Evolutionary conservation across 176 grass and related monocot species (phyloP).

Genomic region (Oryza nivara): DNA sequence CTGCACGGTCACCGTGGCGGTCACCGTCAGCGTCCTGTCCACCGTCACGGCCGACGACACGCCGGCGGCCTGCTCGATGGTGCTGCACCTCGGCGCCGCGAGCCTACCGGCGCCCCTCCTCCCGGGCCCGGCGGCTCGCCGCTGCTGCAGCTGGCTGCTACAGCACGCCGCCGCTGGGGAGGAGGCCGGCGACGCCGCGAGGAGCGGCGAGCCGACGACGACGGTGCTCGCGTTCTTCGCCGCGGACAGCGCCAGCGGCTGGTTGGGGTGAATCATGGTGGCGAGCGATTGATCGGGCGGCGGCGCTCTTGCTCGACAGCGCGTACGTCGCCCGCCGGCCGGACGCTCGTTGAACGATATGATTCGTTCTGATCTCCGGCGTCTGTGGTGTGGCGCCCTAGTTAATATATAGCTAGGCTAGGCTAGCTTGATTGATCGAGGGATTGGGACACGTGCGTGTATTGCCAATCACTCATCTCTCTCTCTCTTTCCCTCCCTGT

Average conservation of each 20-base stretch:
- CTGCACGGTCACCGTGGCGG: conserved; percentile 54
- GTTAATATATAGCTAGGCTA: no score
- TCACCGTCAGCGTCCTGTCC: conserved; percentile 46
- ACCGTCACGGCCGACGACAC: neutral
- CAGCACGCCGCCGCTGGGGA: conserved; percentile 4
- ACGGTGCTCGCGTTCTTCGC: neutral
- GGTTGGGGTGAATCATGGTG: conserved; percentile 53
- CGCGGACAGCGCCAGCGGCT: conserved; percentile 41
- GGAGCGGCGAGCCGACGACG: conserved; percentile 33
- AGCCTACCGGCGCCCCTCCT: neutral
- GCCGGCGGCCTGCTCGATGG: conserved; percentile 24
- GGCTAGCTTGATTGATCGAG: no score
- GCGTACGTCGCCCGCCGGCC: no score
- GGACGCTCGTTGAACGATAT: no score
- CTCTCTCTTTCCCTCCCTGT: no score
- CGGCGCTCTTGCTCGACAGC: no score
- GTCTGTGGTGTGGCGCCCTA: no score
- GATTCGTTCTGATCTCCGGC: no score
- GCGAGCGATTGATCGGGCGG: neutral
- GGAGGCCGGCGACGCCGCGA: neutral
- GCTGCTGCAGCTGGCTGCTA: neutral
- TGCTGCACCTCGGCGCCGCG: conserved; percentile 1
- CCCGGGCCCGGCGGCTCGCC: neutral
- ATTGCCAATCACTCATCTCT: no score
- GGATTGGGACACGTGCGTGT: no score